Percentiles rank a stretch among this genome's conserved stretches.
These are phyloP conservation scores for Amauroascus niger DNA, from an alignment of 2,329 filamentous ascomycete species.

Conservation along the genomic window DNA sequence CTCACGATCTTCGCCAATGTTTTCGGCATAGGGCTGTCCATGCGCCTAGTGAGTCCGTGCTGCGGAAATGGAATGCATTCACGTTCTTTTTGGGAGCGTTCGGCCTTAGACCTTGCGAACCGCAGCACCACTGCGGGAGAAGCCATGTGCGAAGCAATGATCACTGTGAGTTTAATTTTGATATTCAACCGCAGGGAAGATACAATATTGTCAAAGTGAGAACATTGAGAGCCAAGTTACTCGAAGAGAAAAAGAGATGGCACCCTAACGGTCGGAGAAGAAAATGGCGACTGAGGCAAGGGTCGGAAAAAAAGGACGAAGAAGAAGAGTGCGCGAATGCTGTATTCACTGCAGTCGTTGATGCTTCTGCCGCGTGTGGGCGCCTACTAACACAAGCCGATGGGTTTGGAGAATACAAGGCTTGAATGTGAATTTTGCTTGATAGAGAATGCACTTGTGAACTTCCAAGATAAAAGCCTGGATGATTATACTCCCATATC, in stretches of 20 bases:
- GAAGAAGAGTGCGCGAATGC: slow-evolving; percentile 16
- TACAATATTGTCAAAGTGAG: neutral
- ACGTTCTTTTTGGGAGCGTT: slow-evolving; percentile 15
- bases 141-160: neutral
- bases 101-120: slow-evolving; percentile 7
- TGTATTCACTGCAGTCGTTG: slow-evolving; percentile 15
- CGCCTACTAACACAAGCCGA: neutral
- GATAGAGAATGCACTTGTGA: neutral
- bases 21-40: neutral
- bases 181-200: slow-evolving; percentile 8
- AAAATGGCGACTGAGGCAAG: slow-evolving; percentile 14
- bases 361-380: slow-evolving; percentile 12
- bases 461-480: too few relatives aligned
- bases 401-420: neutral
- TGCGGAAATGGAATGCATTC: slow-evolving; percentile 18
- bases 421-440: neutral
- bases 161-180: slow-evolving; percentile 8
- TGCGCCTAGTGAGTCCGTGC: slow-evolving; percentile 8
- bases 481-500: too few relatives aligned
- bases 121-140: slow-evolving; percentile 3
- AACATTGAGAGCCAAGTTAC: slow-evolving; percentile 13
- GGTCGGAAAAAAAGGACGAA: slow-evolving; percentile 6
- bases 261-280: slow-evolving; percentile 14
- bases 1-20: neutral
- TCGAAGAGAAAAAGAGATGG: slow-evolving; percentile 16